Conservation (phyloP, 2,329 filamentous ascomycete genomes). For the Colletotrichum brevisporum region DNA sequence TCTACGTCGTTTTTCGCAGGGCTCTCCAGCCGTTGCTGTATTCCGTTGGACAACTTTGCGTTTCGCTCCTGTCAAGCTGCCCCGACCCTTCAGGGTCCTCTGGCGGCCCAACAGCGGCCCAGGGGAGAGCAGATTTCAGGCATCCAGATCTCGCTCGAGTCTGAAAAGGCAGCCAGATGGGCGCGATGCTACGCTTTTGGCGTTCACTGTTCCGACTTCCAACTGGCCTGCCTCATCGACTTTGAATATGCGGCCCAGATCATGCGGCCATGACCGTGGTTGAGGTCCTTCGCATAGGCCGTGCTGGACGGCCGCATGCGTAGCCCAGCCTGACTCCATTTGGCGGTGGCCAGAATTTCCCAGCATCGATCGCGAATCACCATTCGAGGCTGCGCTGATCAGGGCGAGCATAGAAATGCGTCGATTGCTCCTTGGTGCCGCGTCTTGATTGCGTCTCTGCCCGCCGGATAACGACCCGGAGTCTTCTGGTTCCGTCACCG, state of each 20-base stretch:
- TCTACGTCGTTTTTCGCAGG: slow-evolving; percentile 17
- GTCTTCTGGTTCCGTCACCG: slow-evolving; percentile 5
- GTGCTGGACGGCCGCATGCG: slow-evolving; percentile 15
- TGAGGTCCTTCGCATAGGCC: slow-evolving; percentile 4
- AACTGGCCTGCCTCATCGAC: slow-evolving; percentile 11
- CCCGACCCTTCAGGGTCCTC: slow-evolving; percentile 11
- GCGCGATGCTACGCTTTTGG: slow-evolving; percentile 1
- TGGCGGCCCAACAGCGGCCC: slow-evolving; percentile 34
- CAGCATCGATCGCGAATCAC: slow-evolving; percentile 12
- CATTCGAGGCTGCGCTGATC: slow-evolving; percentile 13
- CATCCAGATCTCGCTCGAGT: slow-evolving; percentile 29
- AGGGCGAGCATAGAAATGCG: slow-evolving; percentile 3
- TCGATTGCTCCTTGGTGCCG: slow-evolving; percentile 9
- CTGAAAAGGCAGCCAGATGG: slow-evolving; percentile 33
- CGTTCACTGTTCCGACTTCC: slow-evolving; percentile 7
- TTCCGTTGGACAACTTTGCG: slow-evolving; percentile 13
- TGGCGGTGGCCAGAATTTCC: background rate
- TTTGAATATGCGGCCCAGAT: slow-evolving; percentile 23
- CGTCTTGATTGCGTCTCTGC: slow-evolving; percentile 5
- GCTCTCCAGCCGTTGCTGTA: slow-evolving; percentile 2
- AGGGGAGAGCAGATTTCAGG: slow-evolving; percentile 22
- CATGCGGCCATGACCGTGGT: slow-evolving; percentile 23
- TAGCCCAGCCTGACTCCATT: slow-evolving; percentile 1
- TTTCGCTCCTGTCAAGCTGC: slow-evolving; percentile 16
- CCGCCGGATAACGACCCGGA: slow-evolving; percentile 16